Evolutionary conservation across 139 green algal species (phyloP), one percentile per base, ranked within the genome.

Genomic region (Microglena sp.): DNA sequence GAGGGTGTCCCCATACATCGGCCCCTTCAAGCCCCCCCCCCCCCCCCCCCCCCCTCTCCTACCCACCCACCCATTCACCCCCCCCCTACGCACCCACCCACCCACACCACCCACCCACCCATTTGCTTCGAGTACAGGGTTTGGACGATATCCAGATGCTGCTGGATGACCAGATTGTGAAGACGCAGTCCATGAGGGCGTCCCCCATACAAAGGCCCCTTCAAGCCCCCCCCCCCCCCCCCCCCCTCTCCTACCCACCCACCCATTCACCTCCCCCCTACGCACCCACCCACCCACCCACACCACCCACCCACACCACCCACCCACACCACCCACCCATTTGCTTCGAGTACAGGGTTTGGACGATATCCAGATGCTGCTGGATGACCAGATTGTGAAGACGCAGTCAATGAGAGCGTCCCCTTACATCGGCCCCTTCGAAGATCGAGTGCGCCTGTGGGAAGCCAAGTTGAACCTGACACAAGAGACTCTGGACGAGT

Each of bases 371-470:
- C 85, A 92, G 72, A 77, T 79, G 71, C 75, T 87, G 58, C 75
- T 90, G 54, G 84, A 90, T 65, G 84, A 90, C 67, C 84, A 90
- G 59, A 64, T 86, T 2, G 69, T 89, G 24, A 92, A 92, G 73
- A 87, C 86, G 60, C 85, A 92, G 78, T 75, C 76, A 45, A 94
- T 94, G 87, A 58, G 82, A 22, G 77, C 85, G 0, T 85, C 73
- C 4, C 87, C 87, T 0, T 94, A 87, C 79, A 89, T 90, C 46
- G 80, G 80, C 8, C 84, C 86, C 55, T 89, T 90, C 68, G 82
- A 84, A 18, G 84, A 86, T 24, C 69, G 78, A 8, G 79, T 92
- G 18, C 45, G 65, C 24, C 57, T 79, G 32, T 92, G 86, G 86
- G 79, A 84, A 54, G 68, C 60, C 5, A 86, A 82, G 66, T 75